Conservation (phyloP, 148 eudicot species). For the Spergularia bocconei region DNA sequence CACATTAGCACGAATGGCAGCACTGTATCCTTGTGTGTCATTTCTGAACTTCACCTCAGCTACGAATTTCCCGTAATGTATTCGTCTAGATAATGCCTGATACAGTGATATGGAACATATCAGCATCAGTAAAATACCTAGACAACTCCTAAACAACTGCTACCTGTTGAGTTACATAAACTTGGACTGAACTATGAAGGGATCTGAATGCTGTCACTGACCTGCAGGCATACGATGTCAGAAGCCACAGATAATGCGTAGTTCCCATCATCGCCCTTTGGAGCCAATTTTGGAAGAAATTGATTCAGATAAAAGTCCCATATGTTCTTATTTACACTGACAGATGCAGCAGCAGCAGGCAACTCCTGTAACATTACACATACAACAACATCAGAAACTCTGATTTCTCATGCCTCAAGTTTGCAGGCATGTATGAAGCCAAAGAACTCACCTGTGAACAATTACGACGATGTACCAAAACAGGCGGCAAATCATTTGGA, state of each 20-base stretch:
- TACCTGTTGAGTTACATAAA: background rate
- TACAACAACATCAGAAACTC: background rate
- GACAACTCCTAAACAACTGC: background rate
- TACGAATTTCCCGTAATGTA: conserved; percentile 84
- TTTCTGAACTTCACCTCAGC: conserved; percentile 75
- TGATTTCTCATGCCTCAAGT: background rate
- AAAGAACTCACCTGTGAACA: conserved; percentile 41
- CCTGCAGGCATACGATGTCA: conserved; percentile 89
- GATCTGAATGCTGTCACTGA: conserved; percentile 7
- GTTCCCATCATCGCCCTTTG: conserved; percentile 74
- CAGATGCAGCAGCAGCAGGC: conserved; percentile 49
- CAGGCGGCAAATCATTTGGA: conserved; percentile 47
- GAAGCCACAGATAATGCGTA: conserved; percentile 54
- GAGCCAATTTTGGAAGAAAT: conserved; percentile 52
- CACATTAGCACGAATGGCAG: conserved; percentile 65
- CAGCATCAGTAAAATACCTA: background rate
- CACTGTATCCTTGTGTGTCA: conserved; percentile 57
- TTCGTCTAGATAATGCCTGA: conserved; percentile 84
- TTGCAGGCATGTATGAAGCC: background rate
- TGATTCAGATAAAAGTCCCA: conserved; percentile 63
- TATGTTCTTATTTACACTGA: conserved; percentile 62
- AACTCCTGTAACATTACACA: conserved; percentile 12
- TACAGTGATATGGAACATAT: conserved; percentile 24
- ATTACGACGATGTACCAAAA: conserved; percentile 34
- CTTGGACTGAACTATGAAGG: too few relatives aligned